These are phyloP conservation scores for Stygiomarasmius scandens DNA, from an alignment of 1,284 basidiomycete genomes.

Conservation along the genomic window DNA sequence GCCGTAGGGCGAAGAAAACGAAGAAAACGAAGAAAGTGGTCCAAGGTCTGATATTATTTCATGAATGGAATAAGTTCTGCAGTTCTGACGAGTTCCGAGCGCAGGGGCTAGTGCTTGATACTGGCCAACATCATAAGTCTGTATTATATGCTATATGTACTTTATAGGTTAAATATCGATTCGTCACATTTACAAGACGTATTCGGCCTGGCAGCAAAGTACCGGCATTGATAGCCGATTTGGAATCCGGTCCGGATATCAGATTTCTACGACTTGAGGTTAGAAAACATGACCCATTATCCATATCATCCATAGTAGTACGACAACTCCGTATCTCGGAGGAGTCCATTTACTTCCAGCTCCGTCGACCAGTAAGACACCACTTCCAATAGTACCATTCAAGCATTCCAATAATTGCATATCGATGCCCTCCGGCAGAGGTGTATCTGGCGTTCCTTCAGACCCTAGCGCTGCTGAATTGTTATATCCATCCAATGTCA, in stretches of 20 bases:
- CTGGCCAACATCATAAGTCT: too few relatives aligned
- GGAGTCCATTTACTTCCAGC: background rate
- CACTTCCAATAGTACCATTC: slow-evolving; percentile 57
- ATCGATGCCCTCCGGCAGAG: slow-evolving; percentile 41
- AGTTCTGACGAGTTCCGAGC: too few relatives aligned
- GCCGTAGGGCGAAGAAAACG: background rate
- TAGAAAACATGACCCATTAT: background rate
- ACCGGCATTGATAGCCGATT: too few relatives aligned
- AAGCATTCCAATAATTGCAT: slow-evolving; percentile 51
- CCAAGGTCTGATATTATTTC: background rate
- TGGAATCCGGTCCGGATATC: too few relatives aligned
- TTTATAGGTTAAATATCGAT: too few relatives aligned
- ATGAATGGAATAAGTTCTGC: background rate
- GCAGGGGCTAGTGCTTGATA: too few relatives aligned
- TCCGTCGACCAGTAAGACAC: slow-evolving; percentile 43
- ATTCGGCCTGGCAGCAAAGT: too few relatives aligned
- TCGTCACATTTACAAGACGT: too few relatives aligned
- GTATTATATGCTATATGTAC: too few relatives aligned
- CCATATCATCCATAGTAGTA: background rate
- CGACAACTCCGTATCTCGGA: background rate
- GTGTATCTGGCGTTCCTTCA: slow-evolving; percentile 28
- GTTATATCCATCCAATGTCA: slow-evolving; percentile 68
- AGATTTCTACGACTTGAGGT: too few relatives aligned
- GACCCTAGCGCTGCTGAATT: slow-evolving; percentile 50
- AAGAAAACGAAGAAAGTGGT: background rate